Base-by-base conservation (phyloP, 257 asterid genomes). In the Pogostemon cablin region DNA sequence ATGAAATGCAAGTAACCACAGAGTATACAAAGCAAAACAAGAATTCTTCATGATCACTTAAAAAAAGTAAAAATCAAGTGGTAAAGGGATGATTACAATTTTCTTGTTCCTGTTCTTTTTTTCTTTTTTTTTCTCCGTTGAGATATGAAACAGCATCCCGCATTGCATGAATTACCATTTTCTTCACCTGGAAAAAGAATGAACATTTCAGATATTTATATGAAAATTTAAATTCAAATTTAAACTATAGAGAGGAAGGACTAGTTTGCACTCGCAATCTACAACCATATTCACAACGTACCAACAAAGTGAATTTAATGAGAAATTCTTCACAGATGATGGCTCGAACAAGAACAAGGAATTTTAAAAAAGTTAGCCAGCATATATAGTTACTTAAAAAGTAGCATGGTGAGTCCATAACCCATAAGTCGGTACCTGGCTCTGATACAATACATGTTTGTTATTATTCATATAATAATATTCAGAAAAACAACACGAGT, bases 81-180 rank as follows among this genome's bases (percentile, higher is more conserved):
- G 69, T 34, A 42, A 53, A 44, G 32, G 49, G 37, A 15, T 42
- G 48, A 55, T 9, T 43, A 73, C 64, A 55, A 35, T 32, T 65
- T 12, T 39, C 37, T n/a, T 40, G n/a, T 61, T 34, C 10, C 32
- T 25, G 32, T 25, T 25, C 32, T 25, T 25, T 25, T 25, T 25
- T 25, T 25, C 32, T 25, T 25, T 25, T 25, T 12, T 5, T 7
- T 32, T 4, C 17, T 17, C 35, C 15, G 6, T 65, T 40, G 6
- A 47, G 65, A 50, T 72, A 72, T 12, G 35, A 4, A 46, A 80
- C 81, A 11, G 84, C 84, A 1, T 48, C 25, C 6, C 56, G 2
- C 77, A 80, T 54, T 47, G 84, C 79, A 66, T 73, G 72, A 56
- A 77, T 25, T 15, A 77, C 6, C 79, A 80, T 56, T 73, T 80